Base-by-base conservation (phyloP, 345 rosid genomes). In the Syzygium aqueum region DNA sequence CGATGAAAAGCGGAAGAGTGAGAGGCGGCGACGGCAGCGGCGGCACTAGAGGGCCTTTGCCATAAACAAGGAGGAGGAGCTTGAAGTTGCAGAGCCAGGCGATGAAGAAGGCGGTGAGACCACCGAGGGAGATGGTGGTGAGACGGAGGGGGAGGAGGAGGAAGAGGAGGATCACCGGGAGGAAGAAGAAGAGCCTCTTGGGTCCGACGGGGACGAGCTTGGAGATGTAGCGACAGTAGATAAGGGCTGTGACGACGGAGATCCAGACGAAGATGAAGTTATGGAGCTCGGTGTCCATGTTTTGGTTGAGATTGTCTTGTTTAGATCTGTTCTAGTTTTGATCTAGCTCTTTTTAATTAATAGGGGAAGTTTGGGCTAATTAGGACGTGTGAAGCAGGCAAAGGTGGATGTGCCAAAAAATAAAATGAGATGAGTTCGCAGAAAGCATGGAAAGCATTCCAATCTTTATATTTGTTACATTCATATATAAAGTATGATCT, bases 61-160 rank as follows among this genome's bases (percentile, higher is more conserved):
- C 88, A 27, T 40, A 90, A 37, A 90, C 91, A 21, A 91, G 85
- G 77, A 90, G 90, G 54, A 90, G 57, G 87, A 91, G 89, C 87
- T 90, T 88, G 89, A 91, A 89, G 86, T 90, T 91, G 73, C 89
- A 87, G 37, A 91, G 93, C 91, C 91, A 91, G 85, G 87, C 84
- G n/a, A 91, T 27, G 88, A 89, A 91, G 88, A 91, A 90, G 50
- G 85, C 84, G 37, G 90, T 80, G 85, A 77, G n/a, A 46, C 89
- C 80, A 21, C 84, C 54, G 3, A 91, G 85, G 5, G 90, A 86
- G 13, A 90, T 16, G 65, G 89, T 84, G 52, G 87, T n/a, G 78
- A 89, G 89, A 13, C 56, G 51, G 59, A 91, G 88, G 51, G 91
- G 93, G 40, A 91, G 90, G 84, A 54, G 22, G 67, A 89, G 73